Percentiles rank a stretch among this genome's conserved stretches.
Evolutionary conservation across 176 grass and related monocot species (phyloP).

Genomic region (Raddia guianensis): DNA sequence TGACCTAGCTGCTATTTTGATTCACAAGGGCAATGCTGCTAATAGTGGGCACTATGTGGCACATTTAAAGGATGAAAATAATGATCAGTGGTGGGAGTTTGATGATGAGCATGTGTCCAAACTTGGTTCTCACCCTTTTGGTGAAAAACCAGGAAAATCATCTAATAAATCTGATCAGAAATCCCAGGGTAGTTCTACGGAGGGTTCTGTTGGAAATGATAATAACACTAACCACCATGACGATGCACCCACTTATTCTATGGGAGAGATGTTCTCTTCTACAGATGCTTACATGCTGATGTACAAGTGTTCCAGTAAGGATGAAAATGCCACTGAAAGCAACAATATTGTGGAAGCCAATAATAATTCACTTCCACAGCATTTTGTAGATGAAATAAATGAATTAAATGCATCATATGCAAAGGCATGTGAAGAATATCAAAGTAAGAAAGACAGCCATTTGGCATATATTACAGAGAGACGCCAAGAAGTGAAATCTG

Average conservation of each 20-base stretch:
- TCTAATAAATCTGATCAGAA: constrained; percentile 66
- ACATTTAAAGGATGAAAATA: constrained; percentile 96
- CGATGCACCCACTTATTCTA: constrained; percentile 27
- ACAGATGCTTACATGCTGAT: constrained; percentile 99
- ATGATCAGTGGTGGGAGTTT: constrained; percentile 96
- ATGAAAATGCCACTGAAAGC: constrained; percentile 44
- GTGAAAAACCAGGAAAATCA: constrained; percentile 64
- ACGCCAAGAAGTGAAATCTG: constrained; percentile 83
- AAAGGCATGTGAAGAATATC: constrained; percentile 75
- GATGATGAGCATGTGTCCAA: constrained; percentile 97
- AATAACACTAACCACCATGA: constrained; percentile 45
- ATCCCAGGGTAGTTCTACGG: constrained; percentile 36
- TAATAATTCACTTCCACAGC: constrained; percentile 57
- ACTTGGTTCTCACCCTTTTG: constrained; percentile 87
- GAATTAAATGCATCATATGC: constrained; percentile 63
- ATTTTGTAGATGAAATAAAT: constrained; percentile 74
- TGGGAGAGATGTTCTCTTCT: constrained; percentile 78
- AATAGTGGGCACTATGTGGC: constrained; percentile 98
- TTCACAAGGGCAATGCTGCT: constrained; percentile 93
- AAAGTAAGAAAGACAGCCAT: constrained; percentile 69
- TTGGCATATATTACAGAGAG: constrained; percentile 68
- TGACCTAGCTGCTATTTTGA: constrained; percentile 86
- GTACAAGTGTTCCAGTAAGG: constrained; percentile 66
- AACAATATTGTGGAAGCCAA: constrained; percentile 47
- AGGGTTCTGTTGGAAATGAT: constrained; percentile 46